Conservation (phyloP, 345 rosid species). For the Gossypium raimondii region DNA sequence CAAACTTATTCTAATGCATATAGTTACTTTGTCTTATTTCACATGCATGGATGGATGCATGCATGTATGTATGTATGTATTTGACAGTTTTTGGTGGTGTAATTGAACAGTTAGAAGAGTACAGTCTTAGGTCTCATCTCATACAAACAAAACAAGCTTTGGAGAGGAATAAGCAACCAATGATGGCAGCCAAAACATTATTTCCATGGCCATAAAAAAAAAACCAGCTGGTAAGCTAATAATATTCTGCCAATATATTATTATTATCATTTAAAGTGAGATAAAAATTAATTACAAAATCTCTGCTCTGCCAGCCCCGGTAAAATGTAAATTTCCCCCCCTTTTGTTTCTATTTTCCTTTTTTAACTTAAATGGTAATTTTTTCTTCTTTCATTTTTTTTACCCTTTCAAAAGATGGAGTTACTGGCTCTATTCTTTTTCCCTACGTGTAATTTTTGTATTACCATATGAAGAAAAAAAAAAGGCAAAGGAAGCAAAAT, state of each 20-base stretch:
- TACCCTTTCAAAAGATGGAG: conserved; percentile 3
- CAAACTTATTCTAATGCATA: background rate
- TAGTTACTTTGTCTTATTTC: background rate
- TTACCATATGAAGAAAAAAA: conserved; percentile 16
- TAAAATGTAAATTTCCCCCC: conserved; percentile 36
- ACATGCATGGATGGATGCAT: background rate
- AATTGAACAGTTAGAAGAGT: conserved; percentile 21
- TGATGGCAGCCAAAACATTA: conserved; percentile 25
- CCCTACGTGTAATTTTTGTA: conserved; percentile 21
- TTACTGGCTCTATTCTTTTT: conserved; percentile 13
- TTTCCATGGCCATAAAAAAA: conserved; percentile 24
- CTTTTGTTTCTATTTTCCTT: conserved; percentile 8
- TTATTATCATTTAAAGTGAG: conserved; percentile 15
- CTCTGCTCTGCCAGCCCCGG: conserved; percentile 21
- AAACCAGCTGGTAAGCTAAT: conserved; percentile 20
- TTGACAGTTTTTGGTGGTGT: conserved; percentile 14
- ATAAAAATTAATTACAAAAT: background rate
- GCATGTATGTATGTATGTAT: background rate
- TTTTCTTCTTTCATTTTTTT: conserved; percentile 9
- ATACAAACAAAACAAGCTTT: conserved; percentile 53
- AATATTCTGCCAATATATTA: conserved; percentile 24
- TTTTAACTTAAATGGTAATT: conserved; percentile 15
- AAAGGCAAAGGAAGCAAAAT: conserved; percentile 24
- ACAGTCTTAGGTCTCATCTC: conserved; percentile 44
- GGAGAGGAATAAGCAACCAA: conserved; percentile 31